phyloP scores from a whole-genome alignment of 192 early-diverging fungal species.

The Coemansia sp. region DNA sequence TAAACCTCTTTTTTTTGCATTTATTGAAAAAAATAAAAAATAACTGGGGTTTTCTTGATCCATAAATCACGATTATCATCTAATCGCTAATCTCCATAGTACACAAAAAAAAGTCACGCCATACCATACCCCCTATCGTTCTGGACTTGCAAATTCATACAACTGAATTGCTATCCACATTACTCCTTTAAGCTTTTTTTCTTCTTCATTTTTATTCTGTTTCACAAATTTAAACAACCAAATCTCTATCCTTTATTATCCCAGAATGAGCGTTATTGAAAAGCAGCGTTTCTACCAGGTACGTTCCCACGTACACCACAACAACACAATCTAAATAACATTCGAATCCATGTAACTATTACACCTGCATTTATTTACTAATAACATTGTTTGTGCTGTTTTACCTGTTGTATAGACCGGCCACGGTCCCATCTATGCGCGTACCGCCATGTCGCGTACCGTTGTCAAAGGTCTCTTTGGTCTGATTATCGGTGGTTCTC shows the following conservation, averaged over 20 bases:
- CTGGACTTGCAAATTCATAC: background rate
- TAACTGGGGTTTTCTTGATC: background rate
- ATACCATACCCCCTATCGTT: background rate
- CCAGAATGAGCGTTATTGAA: constrained; percentile 38
- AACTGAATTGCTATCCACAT: background rate
- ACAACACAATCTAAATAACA: background rate
- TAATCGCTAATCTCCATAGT: background rate
- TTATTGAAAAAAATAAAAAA: constrained; percentile 4
- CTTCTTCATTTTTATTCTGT: background rate
- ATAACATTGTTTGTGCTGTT: background rate
- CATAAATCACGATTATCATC: background rate
- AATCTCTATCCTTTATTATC: background rate
- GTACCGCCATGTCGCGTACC: constrained; percentile 33
- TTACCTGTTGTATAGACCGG: constrained; percentile 29
- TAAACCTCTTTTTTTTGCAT: background rate
- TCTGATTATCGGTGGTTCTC: constrained; percentile 23
- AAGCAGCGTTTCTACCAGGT: constrained; percentile 59
- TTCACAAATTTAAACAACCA: background rate
- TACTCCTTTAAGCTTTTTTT: background rate
- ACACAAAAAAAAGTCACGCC: background rate
- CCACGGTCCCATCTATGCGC: constrained; percentile 47
- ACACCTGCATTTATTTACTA: background rate
- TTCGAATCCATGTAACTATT: background rate
- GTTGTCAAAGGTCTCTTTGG: constrained; percentile 20
- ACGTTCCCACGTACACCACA: background rate